Percentiles rank a stretch among this genome's conserved stretches.
These are phyloP conservation scores for Saccharomycopsis hybrid DNA, from an alignment of 1,139 yeast species.

Conservation along the genomic window DNA sequence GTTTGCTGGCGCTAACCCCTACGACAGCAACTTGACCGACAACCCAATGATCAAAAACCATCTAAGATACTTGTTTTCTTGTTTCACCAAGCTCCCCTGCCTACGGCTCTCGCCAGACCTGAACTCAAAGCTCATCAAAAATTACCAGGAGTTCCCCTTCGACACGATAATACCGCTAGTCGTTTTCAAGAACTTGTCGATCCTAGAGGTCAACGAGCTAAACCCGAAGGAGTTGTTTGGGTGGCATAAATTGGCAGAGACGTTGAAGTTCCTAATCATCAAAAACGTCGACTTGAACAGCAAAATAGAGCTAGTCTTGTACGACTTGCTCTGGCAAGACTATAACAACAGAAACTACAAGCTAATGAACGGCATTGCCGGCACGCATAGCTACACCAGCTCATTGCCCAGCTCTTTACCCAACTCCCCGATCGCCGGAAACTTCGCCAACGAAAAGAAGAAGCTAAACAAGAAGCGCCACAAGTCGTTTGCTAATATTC, in stretches of 20 bases:
- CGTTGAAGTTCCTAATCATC: conserved; percentile 47
- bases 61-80: conserved; percentile 52
- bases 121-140: conserved; percentile 47
- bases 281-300: conserved; percentile 45
- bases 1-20: conserved; percentile 29
- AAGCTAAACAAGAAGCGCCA: conserved; percentile 15
- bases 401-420: conserved; percentile 12
- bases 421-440: conserved; percentile 11
- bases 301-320: conserved; percentile 41
- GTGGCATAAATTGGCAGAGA: conserved; percentile 54
- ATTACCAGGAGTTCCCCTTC: conserved; percentile 66
- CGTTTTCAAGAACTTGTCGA: conserved; percentile 56
- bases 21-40: conserved; percentile 35
- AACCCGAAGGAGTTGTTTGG: conserved; percentile 64
- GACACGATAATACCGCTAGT: conserved; percentile 61
- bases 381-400: conserved; percentile 1
- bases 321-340: conserved; percentile 46
- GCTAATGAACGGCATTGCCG: conserved; percentile 8
- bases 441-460: conserved; percentile 18
- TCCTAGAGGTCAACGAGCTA: conserved; percentile 51
- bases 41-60: conserved; percentile 36
- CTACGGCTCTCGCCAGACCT: conserved; percentile 53
- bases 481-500: conserved; percentile 20
- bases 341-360: conserved; percentile 17
- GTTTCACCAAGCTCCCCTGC: conserved; percentile 62